Conservation (phyloP, 2,329 filamentous ascomycete species). For the Claviceps pusilla region DNA sequence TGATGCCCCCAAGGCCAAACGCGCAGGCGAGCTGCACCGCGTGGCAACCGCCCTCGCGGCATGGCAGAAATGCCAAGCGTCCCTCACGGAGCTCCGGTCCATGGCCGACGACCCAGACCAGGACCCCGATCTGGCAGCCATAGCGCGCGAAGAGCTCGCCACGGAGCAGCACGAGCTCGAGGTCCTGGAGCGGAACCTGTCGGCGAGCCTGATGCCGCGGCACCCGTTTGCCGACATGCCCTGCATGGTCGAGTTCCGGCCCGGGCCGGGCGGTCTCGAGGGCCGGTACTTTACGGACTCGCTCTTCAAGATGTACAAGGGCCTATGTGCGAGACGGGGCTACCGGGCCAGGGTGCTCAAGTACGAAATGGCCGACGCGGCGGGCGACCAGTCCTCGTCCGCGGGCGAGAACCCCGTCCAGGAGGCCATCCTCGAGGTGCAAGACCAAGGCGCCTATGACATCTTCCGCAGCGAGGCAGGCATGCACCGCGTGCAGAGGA, state of each 20-base stretch:
- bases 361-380: slow-evolving; percentile 60
- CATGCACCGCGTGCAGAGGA: slow-evolving; percentile 86
- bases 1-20: slow-evolving; percentile 41
- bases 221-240: slow-evolving; percentile 84
- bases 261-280: slow-evolving; percentile 82
- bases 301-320: slow-evolving; percentile 77
- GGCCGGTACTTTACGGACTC: slow-evolving; percentile 81
- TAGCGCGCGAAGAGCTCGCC: slow-evolving; percentile 72
- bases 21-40: slow-evolving; percentile 44
- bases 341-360: slow-evolving; percentile 58
- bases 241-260: slow-evolving; percentile 81
- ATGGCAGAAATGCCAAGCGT: slow-evolving; percentile 39
- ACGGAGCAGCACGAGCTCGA: slow-evolving; percentile 47
- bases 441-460: slow-evolving; percentile 63
- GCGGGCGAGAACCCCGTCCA: slow-evolving; percentile 56
- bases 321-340: slow-evolving; percentile 56
- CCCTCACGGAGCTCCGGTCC: slow-evolving; percentile 36
- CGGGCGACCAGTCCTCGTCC: slow-evolving; percentile 33
- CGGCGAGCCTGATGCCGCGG: slow-evolving; percentile 63
- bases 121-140: slow-evolving; percentile 56
- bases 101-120: slow-evolving; percentile 32
- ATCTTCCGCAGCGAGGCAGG: slow-evolving; percentile 75
- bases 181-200: slow-evolving; percentile 50
- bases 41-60: slow-evolving; percentile 42
- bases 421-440: slow-evolving; percentile 78